Conservation (phyloP, 495 filamentous ascomycete genomes). For the Sordaria brevicollis region DNA sequence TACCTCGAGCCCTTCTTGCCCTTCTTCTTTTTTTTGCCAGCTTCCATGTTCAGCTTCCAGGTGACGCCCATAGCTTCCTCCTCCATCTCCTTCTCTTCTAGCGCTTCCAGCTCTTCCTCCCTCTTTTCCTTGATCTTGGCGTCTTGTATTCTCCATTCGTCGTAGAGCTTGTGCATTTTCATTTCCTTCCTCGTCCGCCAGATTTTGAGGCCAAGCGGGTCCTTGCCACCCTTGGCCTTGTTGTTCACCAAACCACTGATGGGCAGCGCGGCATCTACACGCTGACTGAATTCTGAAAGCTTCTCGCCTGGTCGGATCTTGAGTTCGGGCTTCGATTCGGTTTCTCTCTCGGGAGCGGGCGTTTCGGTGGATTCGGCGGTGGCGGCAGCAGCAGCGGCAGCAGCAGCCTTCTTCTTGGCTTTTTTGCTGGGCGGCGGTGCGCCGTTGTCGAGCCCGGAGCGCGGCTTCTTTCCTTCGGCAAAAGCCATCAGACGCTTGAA, state of each 20-base stretch:
- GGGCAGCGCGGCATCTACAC: slow-evolving; percentile 80
- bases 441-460: slow-evolving; percentile 61
- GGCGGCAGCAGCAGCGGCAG: background rate
- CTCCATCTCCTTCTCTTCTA: slow-evolving; percentile 56
- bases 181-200: slow-evolving; percentile 67
- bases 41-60: slow-evolving; percentile 40
- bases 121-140: slow-evolving; percentile 42
- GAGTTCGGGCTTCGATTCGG: slow-evolving; percentile 14
- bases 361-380: slow-evolving; percentile 2
- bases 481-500: slow-evolving; percentile 75
- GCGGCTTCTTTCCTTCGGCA: slow-evolving; percentile 44
- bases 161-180: slow-evolving; percentile 70
- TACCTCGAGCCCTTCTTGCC: slow-evolving; percentile 37
- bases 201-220: slow-evolving; percentile 45
- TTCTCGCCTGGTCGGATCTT: slow-evolving; percentile 75
- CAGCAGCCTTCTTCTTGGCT: slow-evolving; percentile 36
- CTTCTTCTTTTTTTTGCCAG: slow-evolving; percentile 41
- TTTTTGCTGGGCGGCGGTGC: slow-evolving; percentile 31
- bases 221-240: slow-evolving; percentile 34
- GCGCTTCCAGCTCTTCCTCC: slow-evolving; percentile 50
- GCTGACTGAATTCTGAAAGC: slow-evolving; percentile 69
- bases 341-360: background rate
- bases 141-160: slow-evolving; percentile 65
- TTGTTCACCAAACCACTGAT: slow-evolving; percentile 52
- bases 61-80: slow-evolving; percentile 43